Base-by-base conservation (phyloP, 768 basidiomycete genomes). In the Leccinellum luteum region DNA sequence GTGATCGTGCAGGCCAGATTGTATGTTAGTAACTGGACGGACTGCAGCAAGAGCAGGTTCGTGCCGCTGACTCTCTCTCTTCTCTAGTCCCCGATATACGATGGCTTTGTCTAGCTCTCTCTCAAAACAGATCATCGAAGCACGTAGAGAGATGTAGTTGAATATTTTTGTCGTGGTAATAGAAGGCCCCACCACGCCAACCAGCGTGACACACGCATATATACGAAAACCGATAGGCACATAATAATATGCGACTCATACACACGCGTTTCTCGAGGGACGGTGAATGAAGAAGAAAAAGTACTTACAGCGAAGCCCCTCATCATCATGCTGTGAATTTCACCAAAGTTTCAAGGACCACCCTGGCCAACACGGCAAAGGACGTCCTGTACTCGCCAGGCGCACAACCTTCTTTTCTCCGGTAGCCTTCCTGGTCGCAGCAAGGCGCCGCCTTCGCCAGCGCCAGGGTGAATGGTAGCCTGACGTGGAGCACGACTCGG, bases 311-410 rank as follows among this genome's bases (percentile, higher is more conserved):
- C 31, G 31, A 13, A 32, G 30, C 32, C 32, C 31, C 13, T 9
- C 1, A 32, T 32, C 32, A 32, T 15, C 4, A 5, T 32, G 14
- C 32, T 32, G 32, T 32, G 14, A 1, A 32, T 32, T 14, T 32
- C 32, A 0, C 34, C 34, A 25, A 25, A 25, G 25, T 35, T 21
- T 74, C 89, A 80, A 60, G 92, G 88, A 54, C 81, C 87, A 76
- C 94, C 94, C 67, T 92, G 86, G 56, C 94, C 94, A 66, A 94
- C 89, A 74, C 91, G 69, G 85, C 81, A 72, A 90, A 97, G 69
- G 87, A 83, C 64, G 96, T 94, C 75, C 88, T 81, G 83, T 83
- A 98, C 72, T 94, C 91, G 57, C 85, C 89, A 56, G 90, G 89
- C 28, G 92, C 92, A 70, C 87, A 89, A 60, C 83, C 84, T 75